Percentiles rank a stretch among this genome's conserved stretches.
phyloP scores from a whole-genome alignment of 78 protist genomes.

The Pigoraptor vietnamica region DNA sequence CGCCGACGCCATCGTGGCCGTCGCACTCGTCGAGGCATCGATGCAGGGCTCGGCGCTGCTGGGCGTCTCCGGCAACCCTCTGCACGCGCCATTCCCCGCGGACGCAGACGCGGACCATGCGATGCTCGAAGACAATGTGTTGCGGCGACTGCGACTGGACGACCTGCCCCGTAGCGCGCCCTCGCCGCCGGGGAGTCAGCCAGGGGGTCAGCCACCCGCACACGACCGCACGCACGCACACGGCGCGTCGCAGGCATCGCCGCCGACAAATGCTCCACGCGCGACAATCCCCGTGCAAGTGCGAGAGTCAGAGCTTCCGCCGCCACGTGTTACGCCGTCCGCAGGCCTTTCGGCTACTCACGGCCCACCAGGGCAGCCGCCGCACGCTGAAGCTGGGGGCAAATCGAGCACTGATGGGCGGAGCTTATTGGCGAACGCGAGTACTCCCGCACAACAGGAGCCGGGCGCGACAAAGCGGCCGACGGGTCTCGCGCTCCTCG shows the following conservation, averaged over 20 bases:
- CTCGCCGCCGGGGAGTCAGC: background rate
- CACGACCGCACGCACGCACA: background rate
- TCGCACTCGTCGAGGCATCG: constrained; percentile 60
- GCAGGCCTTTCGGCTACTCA: no score
- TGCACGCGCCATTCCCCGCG: constrained; percentile 53
- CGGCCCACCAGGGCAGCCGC: no score
- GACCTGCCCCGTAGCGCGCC: background rate
- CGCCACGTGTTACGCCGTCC: no score
- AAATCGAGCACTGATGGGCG: no score
- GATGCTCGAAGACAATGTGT: background rate
- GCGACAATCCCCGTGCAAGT: no score
- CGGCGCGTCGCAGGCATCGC: background rate
- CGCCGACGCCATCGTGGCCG: constrained; percentile 75
- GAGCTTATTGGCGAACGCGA: no score
- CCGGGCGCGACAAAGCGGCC: no score
- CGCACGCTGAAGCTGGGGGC: no score
- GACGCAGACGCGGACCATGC: constrained; percentile 40
- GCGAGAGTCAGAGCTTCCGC: no score
- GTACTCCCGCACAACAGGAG: no score
- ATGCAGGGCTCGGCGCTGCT: constrained; percentile 25
- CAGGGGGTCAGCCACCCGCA: background rate
- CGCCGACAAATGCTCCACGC: no score
- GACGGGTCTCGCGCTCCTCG: no score
- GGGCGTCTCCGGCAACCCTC: background rate
- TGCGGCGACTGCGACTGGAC: background rate